Conservation (phyloP, 768 basidiomycete species). For the Tylopilus balloui region DNA sequence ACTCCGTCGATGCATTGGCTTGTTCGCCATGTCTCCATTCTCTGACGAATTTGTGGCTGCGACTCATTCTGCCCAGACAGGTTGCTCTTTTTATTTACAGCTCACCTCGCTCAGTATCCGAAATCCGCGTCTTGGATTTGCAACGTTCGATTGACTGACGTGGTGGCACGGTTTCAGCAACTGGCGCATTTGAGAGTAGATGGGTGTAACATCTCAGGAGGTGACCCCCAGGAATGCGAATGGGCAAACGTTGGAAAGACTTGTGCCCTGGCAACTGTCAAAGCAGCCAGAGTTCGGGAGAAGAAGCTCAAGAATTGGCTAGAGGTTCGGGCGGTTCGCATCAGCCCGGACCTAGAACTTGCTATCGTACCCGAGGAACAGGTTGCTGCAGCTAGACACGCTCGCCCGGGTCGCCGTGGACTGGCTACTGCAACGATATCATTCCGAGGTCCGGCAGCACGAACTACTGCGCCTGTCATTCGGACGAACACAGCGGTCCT, state of each 20-base stretch:
- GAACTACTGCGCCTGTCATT: constrained; percentile 10
- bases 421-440: constrained; percentile 66
- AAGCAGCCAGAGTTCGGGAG: constrained; percentile 63
- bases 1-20: constrained; percentile 47
- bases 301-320: constrained; percentile 51
- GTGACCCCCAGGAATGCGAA: constrained; percentile 46
- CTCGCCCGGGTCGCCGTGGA: constrained; percentile 51
- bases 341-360: not conserved
- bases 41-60: constrained; percentile 57
- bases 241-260: constrained; percentile 60
- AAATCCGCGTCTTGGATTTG: constrained; percentile 67
- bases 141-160: constrained; percentile 46
- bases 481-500: constrained; percentile 16
- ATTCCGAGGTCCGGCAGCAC: constrained; percentile 36
- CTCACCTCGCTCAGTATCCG: constrained; percentile 34
- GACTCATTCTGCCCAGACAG: constrained; percentile 68
- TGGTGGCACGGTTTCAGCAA: constrained; percentile 46
- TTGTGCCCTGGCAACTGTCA: constrained; percentile 58
- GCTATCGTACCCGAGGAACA: not conserved
- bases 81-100: constrained; percentile 41
- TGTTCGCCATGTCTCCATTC: constrained; percentile 39
- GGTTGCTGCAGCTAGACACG: constrained; percentile 12
- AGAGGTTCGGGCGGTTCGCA: constrained; percentile 29
- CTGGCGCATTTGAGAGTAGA: constrained; percentile 72
- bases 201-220: constrained; percentile 52